A percentile compares a stretch with the other conserved stretches of the same genome.
phyloP scores from a whole-genome alignment of 768 basidiomycete species.

The Tricholoma flavovirens region DNA sequence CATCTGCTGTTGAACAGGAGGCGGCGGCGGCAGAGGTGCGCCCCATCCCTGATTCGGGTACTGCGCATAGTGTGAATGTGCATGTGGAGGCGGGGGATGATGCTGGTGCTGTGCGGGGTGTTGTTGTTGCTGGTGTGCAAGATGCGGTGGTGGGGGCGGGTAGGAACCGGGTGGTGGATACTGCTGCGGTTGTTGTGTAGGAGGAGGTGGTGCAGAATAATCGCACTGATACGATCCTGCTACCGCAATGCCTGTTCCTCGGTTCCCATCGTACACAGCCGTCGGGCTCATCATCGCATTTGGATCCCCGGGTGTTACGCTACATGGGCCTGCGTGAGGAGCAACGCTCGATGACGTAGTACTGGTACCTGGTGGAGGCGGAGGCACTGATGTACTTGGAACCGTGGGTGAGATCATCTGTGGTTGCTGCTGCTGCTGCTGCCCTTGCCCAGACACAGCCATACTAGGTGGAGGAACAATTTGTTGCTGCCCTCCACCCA shows the following conservation, averaged over 20 bases:
- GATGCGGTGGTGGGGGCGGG: neutral
- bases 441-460: slow-evolving; percentile 13
- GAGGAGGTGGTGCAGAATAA: neutral
- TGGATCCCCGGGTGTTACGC: neutral
- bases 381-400: neutral
- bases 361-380: neutral
- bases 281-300: neutral
- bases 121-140: neutral
- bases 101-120: neutral
- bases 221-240: neutral
- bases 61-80: neutral
- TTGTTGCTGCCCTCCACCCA: neutral
- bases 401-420: neutral
- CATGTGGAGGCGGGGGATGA: neutral
- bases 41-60: slow-evolving; percentile 9
- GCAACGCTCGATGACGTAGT: neutral
- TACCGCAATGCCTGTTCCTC: neutral
- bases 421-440: slow-evolving; percentile 25
- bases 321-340: neutral
- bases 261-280: neutral
- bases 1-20: slow-evolving; percentile 5
- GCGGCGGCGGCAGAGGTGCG: slow-evolving; percentile 9
- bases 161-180: neutral
- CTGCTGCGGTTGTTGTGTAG: slow-evolving; percentile 3
- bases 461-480: neutral